Evolutionary conservation across 2,329 filamentous ascomycete genomes (phyloP).

Genomic region (Aspergillus arachidicola): DNA sequence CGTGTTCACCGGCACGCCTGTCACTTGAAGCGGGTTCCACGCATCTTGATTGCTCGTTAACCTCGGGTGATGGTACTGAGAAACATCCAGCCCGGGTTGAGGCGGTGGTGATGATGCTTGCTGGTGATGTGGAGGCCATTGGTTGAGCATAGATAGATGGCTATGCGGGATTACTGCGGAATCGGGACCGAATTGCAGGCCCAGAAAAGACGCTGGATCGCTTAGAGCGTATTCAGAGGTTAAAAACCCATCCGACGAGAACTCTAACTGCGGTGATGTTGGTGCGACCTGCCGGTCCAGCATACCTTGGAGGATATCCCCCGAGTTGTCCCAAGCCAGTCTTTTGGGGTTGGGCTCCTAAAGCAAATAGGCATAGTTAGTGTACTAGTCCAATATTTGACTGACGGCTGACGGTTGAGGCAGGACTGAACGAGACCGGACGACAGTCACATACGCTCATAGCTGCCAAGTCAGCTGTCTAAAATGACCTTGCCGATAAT

Average conservation of each 20-base stretch:
- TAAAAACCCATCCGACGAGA: constrained; percentile 15
- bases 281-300: constrained; percentile 23
- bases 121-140: constrained; percentile 20
- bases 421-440: not conserved
- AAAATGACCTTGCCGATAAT: not conserved
- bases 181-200: constrained; percentile 29
- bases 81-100: constrained; percentile 22
- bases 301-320: constrained; percentile 37
- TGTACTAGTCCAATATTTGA: not conserved
- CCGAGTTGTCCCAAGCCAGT: constrained; percentile 26
- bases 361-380: constrained; percentile 9
- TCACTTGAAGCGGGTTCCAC: constrained; percentile 37
- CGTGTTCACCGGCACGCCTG: constrained; percentile 25
- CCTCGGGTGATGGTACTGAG: constrained; percentile 24
- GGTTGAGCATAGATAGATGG: constrained; percentile 23
- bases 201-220: constrained; percentile 28
- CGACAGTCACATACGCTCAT: not conserved
- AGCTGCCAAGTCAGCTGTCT: not conserved
- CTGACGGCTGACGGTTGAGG: not conserved
- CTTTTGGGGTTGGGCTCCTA: constrained; percentile 15
- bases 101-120: constrained; percentile 21
- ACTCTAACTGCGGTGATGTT: constrained; percentile 15
- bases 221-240: constrained; percentile 21
- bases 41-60: constrained; percentile 30
- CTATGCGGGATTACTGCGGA: constrained; percentile 22